These are phyloP conservation scores for Cercospora berteroae DNA, from an alignment of 2,329 filamentous ascomycete species.

Conservation along the genomic window DNA sequence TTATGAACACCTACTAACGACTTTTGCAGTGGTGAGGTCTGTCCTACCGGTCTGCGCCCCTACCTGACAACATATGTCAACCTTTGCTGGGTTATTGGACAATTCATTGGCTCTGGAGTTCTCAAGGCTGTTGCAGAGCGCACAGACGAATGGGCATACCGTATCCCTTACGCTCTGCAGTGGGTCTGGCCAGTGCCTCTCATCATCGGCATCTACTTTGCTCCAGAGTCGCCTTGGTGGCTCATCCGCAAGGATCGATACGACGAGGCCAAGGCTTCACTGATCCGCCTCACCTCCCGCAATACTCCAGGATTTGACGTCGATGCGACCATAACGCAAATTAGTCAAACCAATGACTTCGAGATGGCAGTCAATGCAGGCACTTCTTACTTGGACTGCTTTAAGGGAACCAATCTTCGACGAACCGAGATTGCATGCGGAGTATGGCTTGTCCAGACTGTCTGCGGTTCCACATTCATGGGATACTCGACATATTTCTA, in stretches of 20 bases:
- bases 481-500: conserved; percentile 42
- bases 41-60: conserved; percentile 31
- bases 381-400: conserved; percentile 40
- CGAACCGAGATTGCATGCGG: conserved; percentile 44
- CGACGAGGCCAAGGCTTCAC: conserved; percentile 29
- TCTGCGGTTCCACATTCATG: conserved; percentile 37
- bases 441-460: conserved; percentile 39
- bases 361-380: conserved; percentile 35
- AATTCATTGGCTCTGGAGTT: conserved; percentile 41
- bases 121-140: conserved; percentile 37
- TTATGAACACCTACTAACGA: too few species aligned
- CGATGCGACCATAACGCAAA: conserved; percentile 40
- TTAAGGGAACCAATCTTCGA: conserved; percentile 46
- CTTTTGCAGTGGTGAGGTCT: conserved; percentile 42
- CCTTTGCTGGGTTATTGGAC: conserved; percentile 45
- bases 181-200: conserved; percentile 49
- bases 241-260: conserved; percentile 32
- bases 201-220: conserved; percentile 32
- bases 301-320: conserved; percentile 15
- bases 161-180: conserved; percentile 46
- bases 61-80: conserved; percentile 34
- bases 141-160: conserved; percentile 40
- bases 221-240: conserved; percentile 36
- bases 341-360: conserved; percentile 40
- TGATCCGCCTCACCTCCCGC: conserved; percentile 33